Evolutionary conservation across 345 rosid species (phyloP).

Genomic region (Barbarea vulgaris): DNA sequence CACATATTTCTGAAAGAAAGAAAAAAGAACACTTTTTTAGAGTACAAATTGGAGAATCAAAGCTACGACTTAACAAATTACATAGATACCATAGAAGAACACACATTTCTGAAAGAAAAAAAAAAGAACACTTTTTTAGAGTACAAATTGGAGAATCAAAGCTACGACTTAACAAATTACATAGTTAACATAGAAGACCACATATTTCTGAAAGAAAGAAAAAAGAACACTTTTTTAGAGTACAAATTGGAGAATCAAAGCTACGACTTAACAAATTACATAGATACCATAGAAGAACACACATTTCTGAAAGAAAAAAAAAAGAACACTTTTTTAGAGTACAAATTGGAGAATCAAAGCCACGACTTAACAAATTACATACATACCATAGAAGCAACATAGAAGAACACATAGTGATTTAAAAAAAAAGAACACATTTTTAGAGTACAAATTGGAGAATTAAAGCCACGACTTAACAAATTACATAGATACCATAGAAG

Average conservation of each 20-base stretch:
- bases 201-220: too few species aligned
- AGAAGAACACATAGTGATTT: not conserved
- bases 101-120: too few species aligned
- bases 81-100: too few species aligned
- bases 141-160: too few species aligned
- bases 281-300: not conserved
- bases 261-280: not conserved
- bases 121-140: too few species aligned
- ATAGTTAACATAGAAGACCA: too few species aligned
- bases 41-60: not conserved
- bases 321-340: not conserved
- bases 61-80: not conserved
- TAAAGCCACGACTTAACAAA: not conserved
- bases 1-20: too few species aligned
- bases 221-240: too few species aligned
- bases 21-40: too few species aligned
- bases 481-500: not conserved
- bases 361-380: not conserved
- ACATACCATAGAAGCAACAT: not conserved
- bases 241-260: slow-evolving; percentile 2
- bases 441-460: not conserved
- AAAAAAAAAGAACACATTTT: not conserved
- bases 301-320: not conserved
- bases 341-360: slow-evolving; percentile 2
- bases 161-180: too few species aligned